Percentiles rank a stretch among this genome's conserved stretches.
Conservation (phyloP, 2,329 filamentous ascomycete species). For the Stromatinia cepivora region DNA sequence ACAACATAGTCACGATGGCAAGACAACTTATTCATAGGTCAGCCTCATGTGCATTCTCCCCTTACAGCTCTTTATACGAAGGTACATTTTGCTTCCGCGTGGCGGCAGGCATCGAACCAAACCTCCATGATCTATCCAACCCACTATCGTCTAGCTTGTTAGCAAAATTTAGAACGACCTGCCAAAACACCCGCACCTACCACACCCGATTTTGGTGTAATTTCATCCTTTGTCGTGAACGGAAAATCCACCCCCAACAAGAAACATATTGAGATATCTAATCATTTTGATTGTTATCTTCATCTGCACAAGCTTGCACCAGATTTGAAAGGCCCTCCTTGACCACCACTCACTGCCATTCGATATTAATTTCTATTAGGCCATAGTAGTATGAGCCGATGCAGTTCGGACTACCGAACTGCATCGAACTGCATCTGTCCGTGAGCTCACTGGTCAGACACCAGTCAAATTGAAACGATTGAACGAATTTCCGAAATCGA, state of each 20-base stretch:
- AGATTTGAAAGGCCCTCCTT: neutral
- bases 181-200: constrained; percentile 13
- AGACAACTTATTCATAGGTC: constrained; percentile 23
- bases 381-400: constrained; percentile 13
- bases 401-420: constrained; percentile 34
- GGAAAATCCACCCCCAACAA: neutral
- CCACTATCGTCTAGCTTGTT: constrained; percentile 2
- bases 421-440: constrained; percentile 39
- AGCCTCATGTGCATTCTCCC: constrained; percentile 24
- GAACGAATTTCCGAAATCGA: constrained; percentile 25
- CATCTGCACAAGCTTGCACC: constrained; percentile 4
- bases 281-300: neutral
- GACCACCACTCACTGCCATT: neutral
- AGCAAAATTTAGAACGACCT: constrained; percentile 5
- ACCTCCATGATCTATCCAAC: constrained; percentile 17
- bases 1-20: constrained; percentile 26
- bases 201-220: constrained; percentile 20
- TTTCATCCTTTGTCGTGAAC: constrained; percentile 8
- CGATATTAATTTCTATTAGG: neutral
- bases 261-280: neutral
- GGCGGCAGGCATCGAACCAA: constrained; percentile 23
- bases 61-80: constrained; percentile 23
- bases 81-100: constrained; percentile 24
- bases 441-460: constrained; percentile 36
- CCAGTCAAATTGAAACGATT: constrained; percentile 30